Evolutionary conservation across 2,329 filamentous ascomycete species (phyloP), one percentile per base, ranked within the genome.

Genomic region (Trichoderma simmonsii): DNA sequence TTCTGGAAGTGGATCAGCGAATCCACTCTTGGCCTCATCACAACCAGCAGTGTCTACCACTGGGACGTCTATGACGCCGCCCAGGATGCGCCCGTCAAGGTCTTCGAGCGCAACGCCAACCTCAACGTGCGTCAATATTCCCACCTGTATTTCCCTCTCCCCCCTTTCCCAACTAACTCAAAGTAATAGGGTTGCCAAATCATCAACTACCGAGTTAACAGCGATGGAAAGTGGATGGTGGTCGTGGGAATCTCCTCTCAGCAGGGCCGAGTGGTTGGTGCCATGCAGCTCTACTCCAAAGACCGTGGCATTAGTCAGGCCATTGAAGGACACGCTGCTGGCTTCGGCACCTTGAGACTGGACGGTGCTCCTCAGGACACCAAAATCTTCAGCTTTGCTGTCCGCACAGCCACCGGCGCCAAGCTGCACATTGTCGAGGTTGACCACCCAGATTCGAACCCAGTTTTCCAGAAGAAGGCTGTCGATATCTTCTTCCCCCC

Each of bases 1-100:
- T 99, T 97, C 87, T 99, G 96, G 97, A 97, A 97, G 85, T 99
- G 96, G 96, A 94, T 97, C 84, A 97, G 91, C 83, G 93, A 97
- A 78, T 92, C 88, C 72, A 93, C 91, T 74, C 85, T 99, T 73
- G 96, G 95, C 74, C 86, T 99, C 78, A 93, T 99, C 75, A 98
- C 95, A 75, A 94, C 97, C 73, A 92, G 89, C 75, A 91, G 93
- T 54, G 93, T 99, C 74, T 98, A 94, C 83, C 96, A 99, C 85
- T 99, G 96, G 96, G 94, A 99, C 81, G 93, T 99, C 75, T 95
- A 95, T 80, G 95, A 98, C 80, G 86, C 92, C 66, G 88, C 89
- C 74, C 93, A 97, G 82, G 87, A 91, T 72, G 87, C 90, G 74
- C 94, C 95, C 3, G 89, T 93, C 75, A 97, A 99, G 87, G 86